Evolutionary conservation across 1,284 basidiomycete species (phyloP).

Genomic region (Anthracocystis walkeri): DNA sequence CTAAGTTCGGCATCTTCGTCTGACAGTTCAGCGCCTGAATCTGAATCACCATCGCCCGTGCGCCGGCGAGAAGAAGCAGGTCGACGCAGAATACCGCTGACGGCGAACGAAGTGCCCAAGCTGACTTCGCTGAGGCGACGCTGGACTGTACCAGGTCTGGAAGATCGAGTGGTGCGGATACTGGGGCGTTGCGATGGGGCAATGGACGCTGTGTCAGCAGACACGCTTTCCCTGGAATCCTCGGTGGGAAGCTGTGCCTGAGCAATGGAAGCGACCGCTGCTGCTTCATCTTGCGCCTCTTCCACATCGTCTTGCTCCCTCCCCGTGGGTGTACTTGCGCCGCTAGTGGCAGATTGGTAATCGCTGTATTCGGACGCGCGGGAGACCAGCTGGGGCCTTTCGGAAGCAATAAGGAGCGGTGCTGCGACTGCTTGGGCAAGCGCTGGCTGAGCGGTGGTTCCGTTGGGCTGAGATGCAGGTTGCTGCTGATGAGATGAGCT

Average conservation of each 20-base stretch:
- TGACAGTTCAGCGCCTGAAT: constrained; percentile 43
- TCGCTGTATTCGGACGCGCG: constrained; percentile 37
- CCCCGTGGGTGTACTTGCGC: constrained; percentile 32
- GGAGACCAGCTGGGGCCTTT: constrained; percentile 28
- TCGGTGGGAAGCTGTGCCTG: constrained; percentile 13
- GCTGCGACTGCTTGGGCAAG: constrained; percentile 8
- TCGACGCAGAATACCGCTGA: constrained; percentile 51
- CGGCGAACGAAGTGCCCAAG: constrained; percentile 58
- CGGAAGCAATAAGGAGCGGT: constrained; percentile 4
- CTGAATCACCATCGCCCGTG: constrained; percentile 48
- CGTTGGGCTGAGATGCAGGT: background rate
- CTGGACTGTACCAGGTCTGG: constrained; percentile 41
- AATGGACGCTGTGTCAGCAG: constrained; percentile 21
- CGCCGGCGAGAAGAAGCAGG: constrained; percentile 14
- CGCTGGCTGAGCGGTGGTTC: constrained; percentile 1
- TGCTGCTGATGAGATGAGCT: background rate
- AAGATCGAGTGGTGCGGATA: constrained; percentile 29
- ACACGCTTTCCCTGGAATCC: constrained; percentile 1
- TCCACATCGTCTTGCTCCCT: constrained; percentile 9
- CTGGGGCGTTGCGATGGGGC: constrained; percentile 31
- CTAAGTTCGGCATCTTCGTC: constrained; percentile 59
- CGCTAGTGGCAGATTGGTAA: constrained; percentile 44
- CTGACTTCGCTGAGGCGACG: constrained; percentile 58
- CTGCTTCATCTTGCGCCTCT: constrained; percentile 18
- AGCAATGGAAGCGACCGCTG: constrained; percentile 13